Base-by-base conservation (phyloP, 1,284 basidiomycete species). In the Moesziomyces antarcticus region DNA sequence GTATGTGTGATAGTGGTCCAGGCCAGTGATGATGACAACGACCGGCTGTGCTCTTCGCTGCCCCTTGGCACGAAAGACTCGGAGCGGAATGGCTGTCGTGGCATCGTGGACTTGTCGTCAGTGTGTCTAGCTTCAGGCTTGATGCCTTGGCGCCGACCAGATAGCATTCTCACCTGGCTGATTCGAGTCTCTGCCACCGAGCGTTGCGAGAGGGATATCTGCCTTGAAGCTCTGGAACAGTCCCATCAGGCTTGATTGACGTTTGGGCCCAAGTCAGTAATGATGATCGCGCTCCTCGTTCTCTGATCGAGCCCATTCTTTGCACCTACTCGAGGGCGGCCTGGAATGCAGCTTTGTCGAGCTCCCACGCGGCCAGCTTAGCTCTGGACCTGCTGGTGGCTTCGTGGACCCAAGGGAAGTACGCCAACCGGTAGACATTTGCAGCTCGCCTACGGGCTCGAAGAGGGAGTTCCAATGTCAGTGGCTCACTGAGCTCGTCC, bases 1-100 rank as follows among this genome's bases (percentile, higher is more conserved):
- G 45, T 42, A 65, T 11, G 66, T 74, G 45, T 69, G 50, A 18
- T 74, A 74, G 27, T 74, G 72, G 47, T 74, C 72, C 16, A 74
- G 59, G 14, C 72, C 72, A 0, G 66, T 65, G 45, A 74, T 66
- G 51, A 74, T 70, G 37, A 69, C 56, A 7, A 74, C 66, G 10
- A 62, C 62, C 3, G 70, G 40, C 55, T 56, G 51, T 3, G 70
- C 20, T 6, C 53, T 49, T 22, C 53, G 41, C 3, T 25, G 41
- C 25, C 22, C 56, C 10, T 50, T 63, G 30, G 49, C 18, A 25
- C 60, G 62, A 45, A 63, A 69, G 8, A 56, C 44, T 33, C 56
- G 69, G 8, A 72, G 56, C 7, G 69, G 59, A 14, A 68, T 63
- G 10, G 20, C 60, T 55, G 30, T 6, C 13, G 22, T 33, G 30